phyloP scores from a whole-genome alignment of 164 flowering plant genomes.

The Vitis riparia region DNA sequence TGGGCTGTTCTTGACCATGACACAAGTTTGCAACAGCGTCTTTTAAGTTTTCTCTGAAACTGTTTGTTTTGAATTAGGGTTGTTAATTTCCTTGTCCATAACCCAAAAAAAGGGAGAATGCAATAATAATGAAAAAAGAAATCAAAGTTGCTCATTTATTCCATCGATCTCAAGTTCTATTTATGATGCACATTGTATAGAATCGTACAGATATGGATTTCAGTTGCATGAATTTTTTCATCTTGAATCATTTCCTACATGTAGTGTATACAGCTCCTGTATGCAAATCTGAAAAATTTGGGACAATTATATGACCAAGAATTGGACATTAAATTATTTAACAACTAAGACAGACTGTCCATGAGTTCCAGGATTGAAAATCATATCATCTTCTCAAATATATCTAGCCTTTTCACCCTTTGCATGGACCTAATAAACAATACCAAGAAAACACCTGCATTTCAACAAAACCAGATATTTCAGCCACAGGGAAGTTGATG shows the following conservation, averaged over 20 bases:
- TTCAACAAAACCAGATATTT: background rate
- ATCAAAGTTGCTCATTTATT: too few species aligned
- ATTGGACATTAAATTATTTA: background rate
- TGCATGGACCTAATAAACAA: slow-evolving; percentile 75
- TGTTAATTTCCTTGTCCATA: too few species aligned
- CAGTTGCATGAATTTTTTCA: background rate
- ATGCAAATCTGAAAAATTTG: background rate
- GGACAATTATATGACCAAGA: background rate
- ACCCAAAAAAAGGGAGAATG: too few species aligned
- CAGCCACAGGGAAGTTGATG: background rate
- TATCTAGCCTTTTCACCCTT: slow-evolving; percentile 74
- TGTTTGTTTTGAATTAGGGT: too few species aligned
- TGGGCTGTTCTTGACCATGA: too few species aligned
- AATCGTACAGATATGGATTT: background rate
- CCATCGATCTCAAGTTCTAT: too few species aligned
- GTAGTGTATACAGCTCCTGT: background rate
- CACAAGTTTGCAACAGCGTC: too few species aligned
- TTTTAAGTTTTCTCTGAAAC: too few species aligned
- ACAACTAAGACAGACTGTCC: background rate
- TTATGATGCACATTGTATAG: background rate
- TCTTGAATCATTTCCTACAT: background rate
- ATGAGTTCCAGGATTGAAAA: background rate
- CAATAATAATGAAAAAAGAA: too few species aligned
- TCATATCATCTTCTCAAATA: slow-evolving; percentile 82
- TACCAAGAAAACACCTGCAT: slow-evolving; percentile 71